Percentiles rank a stretch among this genome's conserved stretches.
Conservation (phyloP, 371 early-diverging fungal species). For the Sanchytrium tribonematis region DNA sequence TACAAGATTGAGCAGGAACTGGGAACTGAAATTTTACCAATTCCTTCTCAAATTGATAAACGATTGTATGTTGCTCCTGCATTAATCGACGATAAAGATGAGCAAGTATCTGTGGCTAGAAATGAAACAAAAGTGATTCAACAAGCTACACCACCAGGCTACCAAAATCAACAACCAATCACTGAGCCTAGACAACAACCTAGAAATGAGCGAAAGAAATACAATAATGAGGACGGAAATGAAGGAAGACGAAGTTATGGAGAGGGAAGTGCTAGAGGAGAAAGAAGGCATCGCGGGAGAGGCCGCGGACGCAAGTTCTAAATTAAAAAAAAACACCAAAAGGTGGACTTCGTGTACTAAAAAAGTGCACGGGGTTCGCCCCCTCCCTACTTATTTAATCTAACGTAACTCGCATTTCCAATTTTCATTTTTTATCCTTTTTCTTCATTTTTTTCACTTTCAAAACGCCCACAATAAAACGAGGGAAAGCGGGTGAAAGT, state of each 20-base stretch:
- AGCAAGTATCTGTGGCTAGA: not conserved
- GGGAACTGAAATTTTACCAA: constrained; percentile 83
- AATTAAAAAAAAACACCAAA: not conserved
- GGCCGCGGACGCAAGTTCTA: not conserved
- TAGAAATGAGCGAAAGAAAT: not conserved
- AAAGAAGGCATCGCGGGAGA: not conserved
- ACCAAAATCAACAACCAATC: not conserved
- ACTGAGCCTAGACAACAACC: not conserved
- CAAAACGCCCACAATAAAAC: too few species aligned
- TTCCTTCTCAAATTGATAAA: constrained; percentile 78
- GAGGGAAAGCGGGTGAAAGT: not conserved
- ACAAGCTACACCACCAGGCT: not conserved
- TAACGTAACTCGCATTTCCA: too few species aligned
- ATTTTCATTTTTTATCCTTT: too few species aligned
- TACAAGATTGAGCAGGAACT: constrained; percentile 87
- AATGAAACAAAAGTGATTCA: not conserved
- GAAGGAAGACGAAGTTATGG: not conserved
- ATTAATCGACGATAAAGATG: not conserved
- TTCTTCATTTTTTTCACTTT: too few species aligned
- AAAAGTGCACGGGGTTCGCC: not conserved
- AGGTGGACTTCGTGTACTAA: not conserved
- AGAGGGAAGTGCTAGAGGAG: not conserved
- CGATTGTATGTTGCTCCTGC: constrained; percentile 24
- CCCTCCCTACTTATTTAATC: too few species aligned
- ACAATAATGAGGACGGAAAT: not conserved